Evolutionary conservation across 2,329 filamentous ascomycete species (phyloP).

Genomic region (Cadophora sp.): DNA sequence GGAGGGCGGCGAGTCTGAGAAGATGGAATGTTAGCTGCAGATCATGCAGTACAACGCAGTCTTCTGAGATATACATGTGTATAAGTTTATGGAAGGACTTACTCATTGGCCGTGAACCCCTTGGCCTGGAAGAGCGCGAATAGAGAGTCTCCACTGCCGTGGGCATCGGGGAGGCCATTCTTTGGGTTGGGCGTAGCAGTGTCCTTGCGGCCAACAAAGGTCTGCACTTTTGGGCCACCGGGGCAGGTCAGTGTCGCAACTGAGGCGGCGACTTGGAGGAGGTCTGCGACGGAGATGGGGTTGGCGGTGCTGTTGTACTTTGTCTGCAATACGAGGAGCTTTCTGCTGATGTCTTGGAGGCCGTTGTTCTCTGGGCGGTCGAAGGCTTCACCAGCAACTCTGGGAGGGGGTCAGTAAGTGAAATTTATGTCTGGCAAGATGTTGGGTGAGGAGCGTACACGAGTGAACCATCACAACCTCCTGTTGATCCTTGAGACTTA

Average conservation of each 20-base stretch:
- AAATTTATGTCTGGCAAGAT: neutral
- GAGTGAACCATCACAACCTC: constrained; percentile 33
- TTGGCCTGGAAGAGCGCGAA: constrained; percentile 45
- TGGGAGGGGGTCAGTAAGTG: neutral
- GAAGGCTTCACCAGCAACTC: constrained; percentile 18
- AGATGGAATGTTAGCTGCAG: neutral
- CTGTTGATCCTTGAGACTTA: constrained; percentile 22
- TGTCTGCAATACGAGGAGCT: constrained; percentile 22
- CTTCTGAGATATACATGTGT: neutral
- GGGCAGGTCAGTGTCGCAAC: constrained; percentile 32
- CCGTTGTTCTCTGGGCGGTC: constrained; percentile 30
- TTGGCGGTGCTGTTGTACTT: constrained; percentile 17
- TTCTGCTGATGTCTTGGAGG: constrained; percentile 29
- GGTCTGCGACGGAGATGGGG: constrained; percentile 25
- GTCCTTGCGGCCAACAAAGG: constrained; percentile 32
- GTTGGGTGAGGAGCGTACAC: constrained; percentile 4
- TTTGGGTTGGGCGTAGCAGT: constrained; percentile 18
- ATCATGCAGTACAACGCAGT: neutral
- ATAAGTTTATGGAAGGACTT: neutral
- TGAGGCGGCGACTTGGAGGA: constrained; percentile 29
- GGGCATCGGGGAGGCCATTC: constrained; percentile 21
- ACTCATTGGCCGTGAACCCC: constrained; percentile 42
- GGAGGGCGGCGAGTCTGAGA: constrained; percentile 46
- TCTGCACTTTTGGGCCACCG: constrained; percentile 25
- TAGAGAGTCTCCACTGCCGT: constrained; percentile 25